Evolutionary conservation across 2,329 filamentous ascomycete species (phyloP).

Genomic region (Fusarium equiseti): DNA sequence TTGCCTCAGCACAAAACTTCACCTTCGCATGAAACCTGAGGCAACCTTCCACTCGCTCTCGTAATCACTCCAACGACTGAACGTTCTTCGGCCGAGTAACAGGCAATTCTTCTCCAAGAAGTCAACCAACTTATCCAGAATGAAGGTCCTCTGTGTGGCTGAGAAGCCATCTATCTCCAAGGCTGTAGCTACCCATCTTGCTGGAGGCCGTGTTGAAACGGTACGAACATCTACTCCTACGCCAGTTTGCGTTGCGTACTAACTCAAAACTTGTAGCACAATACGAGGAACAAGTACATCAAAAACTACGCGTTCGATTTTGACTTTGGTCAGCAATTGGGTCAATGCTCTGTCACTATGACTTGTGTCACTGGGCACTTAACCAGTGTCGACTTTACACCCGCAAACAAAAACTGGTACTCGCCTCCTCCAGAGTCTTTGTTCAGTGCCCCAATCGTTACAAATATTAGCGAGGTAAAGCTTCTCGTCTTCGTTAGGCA

Average conservation of each 20-base stretch:
- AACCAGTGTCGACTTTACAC: slow-evolving; percentile 80
- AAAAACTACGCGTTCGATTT: slow-evolving; percentile 97
- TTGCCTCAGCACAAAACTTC: slow-evolving; percentile 21
- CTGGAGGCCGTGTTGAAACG: slow-evolving; percentile 77
- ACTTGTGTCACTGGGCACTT: slow-evolving; percentile 93
- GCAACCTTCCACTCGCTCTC: slow-evolving; percentile 17
- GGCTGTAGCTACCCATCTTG: slow-evolving; percentile 89
- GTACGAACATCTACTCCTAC: slow-evolving; percentile 62
- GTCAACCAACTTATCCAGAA: slow-evolving; percentile 41
- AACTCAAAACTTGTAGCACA: slow-evolving; percentile 62
- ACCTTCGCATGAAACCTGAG: slow-evolving; percentile 24
- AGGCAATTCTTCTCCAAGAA: neutral
- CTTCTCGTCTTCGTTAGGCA: too few relatives aligned
- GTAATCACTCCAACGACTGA: slow-evolving; percentile 13
- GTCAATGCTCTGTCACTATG: slow-evolving; percentile 88
- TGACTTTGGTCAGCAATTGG: slow-evolving; percentile 85
- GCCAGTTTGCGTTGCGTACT: slow-evolving; percentile 27
- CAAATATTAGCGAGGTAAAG: slow-evolving; percentile 73
- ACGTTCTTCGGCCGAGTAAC: neutral
- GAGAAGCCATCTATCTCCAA: slow-evolving; percentile 93
- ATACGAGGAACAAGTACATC: slow-evolving; percentile 79
- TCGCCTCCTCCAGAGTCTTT: slow-evolving; percentile 82
- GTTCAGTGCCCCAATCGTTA: slow-evolving; percentile 83
- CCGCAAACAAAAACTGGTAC: slow-evolving; percentile 81
- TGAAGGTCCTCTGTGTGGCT: slow-evolving; percentile 68